Conservation (phyloP, 139 green algal genomes). For the Zygnema cylindricum region DNA sequence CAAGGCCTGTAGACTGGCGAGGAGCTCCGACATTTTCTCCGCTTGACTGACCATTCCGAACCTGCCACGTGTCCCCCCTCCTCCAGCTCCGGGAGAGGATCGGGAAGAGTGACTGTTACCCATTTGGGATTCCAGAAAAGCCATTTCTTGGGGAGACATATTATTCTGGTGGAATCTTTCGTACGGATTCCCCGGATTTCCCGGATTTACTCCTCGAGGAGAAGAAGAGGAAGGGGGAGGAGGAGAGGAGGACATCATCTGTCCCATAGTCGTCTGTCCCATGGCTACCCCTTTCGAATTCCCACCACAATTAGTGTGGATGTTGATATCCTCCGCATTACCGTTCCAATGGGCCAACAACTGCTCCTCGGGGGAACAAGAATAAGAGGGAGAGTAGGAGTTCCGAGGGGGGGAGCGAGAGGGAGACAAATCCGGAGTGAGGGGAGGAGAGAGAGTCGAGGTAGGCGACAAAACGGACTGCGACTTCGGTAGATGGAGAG, state of each 20-base stretch:
- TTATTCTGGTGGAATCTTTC: neutral
- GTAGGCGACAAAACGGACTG: neutral
- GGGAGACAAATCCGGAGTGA: neutral
- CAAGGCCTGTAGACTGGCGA: neutral
- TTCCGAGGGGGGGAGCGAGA: neutral
- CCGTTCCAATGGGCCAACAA: too few relatives aligned
- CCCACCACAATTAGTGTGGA: too few relatives aligned
- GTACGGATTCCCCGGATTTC: neutral
- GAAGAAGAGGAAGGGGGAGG: too few relatives aligned
- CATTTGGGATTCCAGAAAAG: neutral
- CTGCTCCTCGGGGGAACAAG: too few relatives aligned
- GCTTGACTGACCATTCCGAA: too few relatives aligned
- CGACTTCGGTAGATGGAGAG: neutral
- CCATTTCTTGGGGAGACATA: neutral
- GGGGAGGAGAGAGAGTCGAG: neutral
- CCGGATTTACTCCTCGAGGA: too few relatives aligned
- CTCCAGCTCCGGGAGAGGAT: neutral
- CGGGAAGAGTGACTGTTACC: neutral
- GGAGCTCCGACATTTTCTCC: neutral
- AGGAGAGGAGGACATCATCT: too few relatives aligned
- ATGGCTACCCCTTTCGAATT: too few relatives aligned
- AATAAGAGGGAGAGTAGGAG: too few relatives aligned
- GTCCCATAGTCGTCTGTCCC: too few relatives aligned
- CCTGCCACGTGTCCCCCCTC: too few relatives aligned
- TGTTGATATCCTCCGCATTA: too few relatives aligned